These are phyloP conservation scores for Sambucus nigra DNA, from an alignment of 129 eudicot species.

Conservation along the genomic window DNA sequence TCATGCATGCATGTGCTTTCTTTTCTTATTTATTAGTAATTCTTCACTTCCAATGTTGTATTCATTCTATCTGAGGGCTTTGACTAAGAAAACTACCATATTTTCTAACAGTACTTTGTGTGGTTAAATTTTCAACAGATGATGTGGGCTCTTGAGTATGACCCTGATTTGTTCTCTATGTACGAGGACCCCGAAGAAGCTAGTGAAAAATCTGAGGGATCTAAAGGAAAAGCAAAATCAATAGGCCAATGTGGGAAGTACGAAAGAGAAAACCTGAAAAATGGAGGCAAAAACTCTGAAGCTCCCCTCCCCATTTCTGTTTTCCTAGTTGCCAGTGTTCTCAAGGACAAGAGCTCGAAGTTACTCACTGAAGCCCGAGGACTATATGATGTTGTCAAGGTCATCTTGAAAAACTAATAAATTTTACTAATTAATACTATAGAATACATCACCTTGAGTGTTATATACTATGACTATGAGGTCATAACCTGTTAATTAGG, in stretches of 20 bases:
- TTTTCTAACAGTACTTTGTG: background rate
- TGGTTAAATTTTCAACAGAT: slow-evolving; percentile 40
- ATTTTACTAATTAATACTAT: background rate
- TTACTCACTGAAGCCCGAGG: slow-evolving; percentile 87
- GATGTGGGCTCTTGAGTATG: slow-evolving; percentile 99
- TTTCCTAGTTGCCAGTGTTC: slow-evolving; percentile 86
- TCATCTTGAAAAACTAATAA: slow-evolving; percentile 11
- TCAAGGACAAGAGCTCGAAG: slow-evolving; percentile 76
- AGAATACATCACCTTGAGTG: background rate
- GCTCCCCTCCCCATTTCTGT: slow-evolving; percentile 74
- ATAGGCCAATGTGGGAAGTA: slow-evolving; percentile 76
- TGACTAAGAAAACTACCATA: too few relatives aligned
- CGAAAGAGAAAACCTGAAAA: slow-evolving; percentile 66
- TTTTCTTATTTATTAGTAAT: background rate
- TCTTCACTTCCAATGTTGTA: background rate
- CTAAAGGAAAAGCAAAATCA: slow-evolving; percentile 53
- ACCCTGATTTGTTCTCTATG: slow-evolving; percentile 62
- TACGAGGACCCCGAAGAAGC: slow-evolving; percentile 50
- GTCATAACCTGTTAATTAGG: background rate
- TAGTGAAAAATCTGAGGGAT: slow-evolving; percentile 41
- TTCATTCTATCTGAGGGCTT: background rate
- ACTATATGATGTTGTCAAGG: slow-evolving; percentile 93
- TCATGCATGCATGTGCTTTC: background rate
- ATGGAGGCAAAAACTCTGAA: slow-evolving; percentile 30
- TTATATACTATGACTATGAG: too few relatives aligned